These are phyloP conservation scores for Medicago lupulina DNA, from an alignment of 306 rosid species.

Conservation along the genomic window DNA sequence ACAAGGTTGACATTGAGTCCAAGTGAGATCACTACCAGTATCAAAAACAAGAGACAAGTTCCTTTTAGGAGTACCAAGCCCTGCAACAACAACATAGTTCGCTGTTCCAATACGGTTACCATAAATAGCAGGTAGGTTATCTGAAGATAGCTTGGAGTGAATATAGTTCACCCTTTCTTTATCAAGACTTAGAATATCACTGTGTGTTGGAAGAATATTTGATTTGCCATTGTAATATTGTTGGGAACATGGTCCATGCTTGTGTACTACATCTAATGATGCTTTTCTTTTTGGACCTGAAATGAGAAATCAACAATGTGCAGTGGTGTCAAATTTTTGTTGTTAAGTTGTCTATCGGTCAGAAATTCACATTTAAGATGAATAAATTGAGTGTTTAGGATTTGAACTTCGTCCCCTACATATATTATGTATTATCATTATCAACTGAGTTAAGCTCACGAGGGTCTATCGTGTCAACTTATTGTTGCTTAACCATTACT, in stretches of 20 bases:
- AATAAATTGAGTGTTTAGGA: no score
- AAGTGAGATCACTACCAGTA: slow-evolving; percentile 74
- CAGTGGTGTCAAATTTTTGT: neutral
- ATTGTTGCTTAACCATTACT: neutral
- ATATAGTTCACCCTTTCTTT: slow-evolving; percentile 52
- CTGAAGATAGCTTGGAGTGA: slow-evolving; percentile 30
- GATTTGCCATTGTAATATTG: neutral
- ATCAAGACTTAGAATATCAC: slow-evolving; percentile 50
- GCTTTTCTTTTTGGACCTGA: slow-evolving; percentile 48
- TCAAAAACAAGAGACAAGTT: slow-evolving; percentile 65
- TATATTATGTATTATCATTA: no score
- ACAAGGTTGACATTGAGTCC: slow-evolving; percentile 87
- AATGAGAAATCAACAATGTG: neutral
- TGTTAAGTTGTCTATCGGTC: no score
- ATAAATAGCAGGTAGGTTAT: slow-evolving; percentile 55
- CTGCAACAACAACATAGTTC: slow-evolving; percentile 67
- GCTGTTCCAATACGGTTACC: slow-evolving; percentile 58
- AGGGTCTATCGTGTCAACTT: neutral
- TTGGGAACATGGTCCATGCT: slow-evolving; percentile 64
- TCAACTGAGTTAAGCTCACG: no score
- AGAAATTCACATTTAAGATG: no score
- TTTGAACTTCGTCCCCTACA: no score
- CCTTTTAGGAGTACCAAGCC: slow-evolving; percentile 65
- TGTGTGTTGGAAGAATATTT: slow-evolving; percentile 25
- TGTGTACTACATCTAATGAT: slow-evolving; percentile 58